Percentiles rank a stretch among this genome's conserved stretches.
These are phyloP conservation scores for Carex parvula DNA, from an alignment of 176 grass and related monocot species.

Conservation along the genomic window DNA sequence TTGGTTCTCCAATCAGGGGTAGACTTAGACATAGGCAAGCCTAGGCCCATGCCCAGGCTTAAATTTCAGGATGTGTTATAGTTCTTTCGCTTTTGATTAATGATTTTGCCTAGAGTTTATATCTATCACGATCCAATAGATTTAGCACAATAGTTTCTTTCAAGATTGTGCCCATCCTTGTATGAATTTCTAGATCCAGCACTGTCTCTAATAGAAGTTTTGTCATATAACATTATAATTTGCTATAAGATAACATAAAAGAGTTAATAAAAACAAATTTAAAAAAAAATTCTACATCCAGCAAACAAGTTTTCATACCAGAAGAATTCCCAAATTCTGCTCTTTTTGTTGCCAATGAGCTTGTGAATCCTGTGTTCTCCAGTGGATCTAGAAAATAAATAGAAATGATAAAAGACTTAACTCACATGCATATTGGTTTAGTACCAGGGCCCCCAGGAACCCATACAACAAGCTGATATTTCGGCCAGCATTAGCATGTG, in stretches of 20 bases:
- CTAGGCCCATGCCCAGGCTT: no score
- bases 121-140: no score
- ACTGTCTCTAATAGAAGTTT: not conserved
- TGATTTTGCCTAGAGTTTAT: no score
- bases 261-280: not conserved
- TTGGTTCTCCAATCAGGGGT: not conserved
- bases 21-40: no score
- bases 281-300: not conserved
- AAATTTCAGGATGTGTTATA: no score
- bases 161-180: no score
- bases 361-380: conserved; percentile 55
- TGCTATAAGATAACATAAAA: not conserved
- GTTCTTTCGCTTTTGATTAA: no score
- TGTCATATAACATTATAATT: not conserved
- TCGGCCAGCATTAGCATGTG: not conserved
- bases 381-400: conserved; percentile 56
- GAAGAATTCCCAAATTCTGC: conserved; percentile 93
- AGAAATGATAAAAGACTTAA: not conserved
- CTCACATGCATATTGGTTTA: not conserved
- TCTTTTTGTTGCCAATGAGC: conserved; percentile 47
- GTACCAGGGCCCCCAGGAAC: not conserved
- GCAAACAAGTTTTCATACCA: conserved; percentile 50
- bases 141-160: no score
- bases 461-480: not conserved
- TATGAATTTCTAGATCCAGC: no score